Percentiles rank a stretch among this genome's conserved stretches.
Conservation (phyloP, 164 flowering plant genomes). For the Cinnamomum micranthum region DNA sequence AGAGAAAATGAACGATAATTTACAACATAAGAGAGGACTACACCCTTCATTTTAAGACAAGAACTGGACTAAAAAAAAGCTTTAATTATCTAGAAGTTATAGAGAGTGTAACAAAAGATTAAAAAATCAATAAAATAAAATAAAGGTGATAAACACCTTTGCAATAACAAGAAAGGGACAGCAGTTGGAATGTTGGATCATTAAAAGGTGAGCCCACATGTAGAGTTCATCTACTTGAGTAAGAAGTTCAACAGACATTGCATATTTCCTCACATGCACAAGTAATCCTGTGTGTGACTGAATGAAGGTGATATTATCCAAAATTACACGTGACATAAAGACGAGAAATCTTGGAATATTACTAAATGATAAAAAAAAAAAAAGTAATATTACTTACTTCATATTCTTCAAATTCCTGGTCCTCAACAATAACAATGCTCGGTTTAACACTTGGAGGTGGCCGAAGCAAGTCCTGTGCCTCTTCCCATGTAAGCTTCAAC, state of each 20-base stretch:
- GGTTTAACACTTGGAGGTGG: constrained; percentile 77
- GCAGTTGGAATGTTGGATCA: not conserved
- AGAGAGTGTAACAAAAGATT: too few species aligned
- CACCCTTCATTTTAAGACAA: too few species aligned
- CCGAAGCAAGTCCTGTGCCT: constrained; percentile 91
- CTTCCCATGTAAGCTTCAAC: constrained; percentile 92
- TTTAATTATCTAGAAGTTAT: too few species aligned
- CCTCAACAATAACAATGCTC: constrained; percentile 54
- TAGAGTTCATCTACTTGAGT: not conserved
- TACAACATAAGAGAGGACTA: too few species aligned
- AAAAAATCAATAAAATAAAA: too few species aligned
- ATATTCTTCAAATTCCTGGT: constrained; percentile 74
- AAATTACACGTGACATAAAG: not conserved
- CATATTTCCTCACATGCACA: not conserved
- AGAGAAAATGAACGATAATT: too few species aligned
- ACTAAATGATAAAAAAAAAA: not conserved
- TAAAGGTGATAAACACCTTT: not conserved
- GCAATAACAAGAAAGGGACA: not conserved
- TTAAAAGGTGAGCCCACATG: not conserved
- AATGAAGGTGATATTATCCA: not conserved
- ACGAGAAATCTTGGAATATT: not conserved
- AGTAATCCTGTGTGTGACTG: not conserved
- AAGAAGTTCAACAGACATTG: not conserved
- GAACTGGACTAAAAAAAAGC: too few species aligned
- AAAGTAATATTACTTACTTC: constrained; percentile 38